Evolutionary conservation across 768 basidiomycete species (phyloP).

Genomic region (Mycena vulgaris): DNA sequence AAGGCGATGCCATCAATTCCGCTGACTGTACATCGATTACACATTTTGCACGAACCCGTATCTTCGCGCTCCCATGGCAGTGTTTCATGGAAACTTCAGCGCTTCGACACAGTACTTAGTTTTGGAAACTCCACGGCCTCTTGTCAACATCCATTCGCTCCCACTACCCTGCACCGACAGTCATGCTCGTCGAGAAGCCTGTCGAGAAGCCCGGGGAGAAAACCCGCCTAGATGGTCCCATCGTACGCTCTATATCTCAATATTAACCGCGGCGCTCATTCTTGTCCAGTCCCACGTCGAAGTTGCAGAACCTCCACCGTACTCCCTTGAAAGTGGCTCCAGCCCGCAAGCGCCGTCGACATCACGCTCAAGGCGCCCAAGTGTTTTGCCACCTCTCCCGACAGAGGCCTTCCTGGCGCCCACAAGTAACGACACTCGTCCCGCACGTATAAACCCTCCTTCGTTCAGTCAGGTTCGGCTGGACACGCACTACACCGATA

Average conservation of each 20-base stretch:
- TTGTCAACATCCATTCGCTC: background rate
- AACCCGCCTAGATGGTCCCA: no score
- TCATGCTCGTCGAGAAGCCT: background rate
- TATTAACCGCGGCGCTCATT: no score
- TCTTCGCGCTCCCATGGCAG: no score
- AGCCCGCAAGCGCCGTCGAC: background rate
- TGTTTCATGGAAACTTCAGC: no score
- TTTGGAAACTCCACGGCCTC: no score
- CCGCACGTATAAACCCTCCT: background rate
- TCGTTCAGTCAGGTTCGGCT: conserved; percentile 29
- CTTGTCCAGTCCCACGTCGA: background rate
- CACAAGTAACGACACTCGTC: background rate
- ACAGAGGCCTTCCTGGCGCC: background rate
- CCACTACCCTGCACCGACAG: no score
- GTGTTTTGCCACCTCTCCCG: conserved; percentile 29
- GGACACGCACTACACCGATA: conserved; percentile 9
- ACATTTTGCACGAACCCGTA: no score
- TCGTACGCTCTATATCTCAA: no score
- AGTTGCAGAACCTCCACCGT: conserved; percentile 22
- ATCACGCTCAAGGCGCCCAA: conserved; percentile 10
- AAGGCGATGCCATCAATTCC: no score
- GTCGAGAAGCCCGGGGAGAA: no score
- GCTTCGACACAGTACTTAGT: no score
- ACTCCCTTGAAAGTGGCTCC: conserved; percentile 7
- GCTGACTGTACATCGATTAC: no score